Evolutionary conservation across 495 filamentous ascomycete genomes (phyloP).

Genomic region (Penicillium silybi): DNA sequence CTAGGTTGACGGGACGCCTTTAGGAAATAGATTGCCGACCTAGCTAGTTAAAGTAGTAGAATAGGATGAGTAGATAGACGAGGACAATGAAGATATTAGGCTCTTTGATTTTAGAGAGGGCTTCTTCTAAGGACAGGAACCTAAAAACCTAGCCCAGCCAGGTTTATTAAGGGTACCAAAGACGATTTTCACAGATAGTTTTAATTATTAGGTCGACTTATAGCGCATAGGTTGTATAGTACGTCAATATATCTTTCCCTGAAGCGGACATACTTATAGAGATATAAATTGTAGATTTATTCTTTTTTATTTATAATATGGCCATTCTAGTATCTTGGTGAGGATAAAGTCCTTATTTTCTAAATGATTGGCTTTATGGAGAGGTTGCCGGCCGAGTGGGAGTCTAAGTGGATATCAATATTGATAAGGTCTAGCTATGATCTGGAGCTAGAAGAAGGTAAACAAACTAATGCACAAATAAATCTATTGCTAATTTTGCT

Average conservation of each 20-base stretch:
- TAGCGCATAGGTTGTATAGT: slow-evolving; percentile 41
- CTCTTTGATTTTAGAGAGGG: slow-evolving; percentile 37
- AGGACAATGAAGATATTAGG: slow-evolving; percentile 37
- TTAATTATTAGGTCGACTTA: slow-evolving; percentile 40
- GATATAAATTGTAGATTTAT: slow-evolving; percentile 18
- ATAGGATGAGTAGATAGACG: slow-evolving; percentile 32
- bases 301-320: slow-evolving; percentile 16
- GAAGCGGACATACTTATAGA: slow-evolving; percentile 5
- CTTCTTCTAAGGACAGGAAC: slow-evolving; percentile 25
- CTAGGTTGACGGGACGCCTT: slow-evolving; percentile 25
- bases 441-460: slow-evolving; percentile 13
- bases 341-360: slow-evolving; percentile 11
- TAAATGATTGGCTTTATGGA: slow-evolving; percentile 20
- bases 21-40: slow-evolving; percentile 25
- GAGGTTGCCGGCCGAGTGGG: slow-evolving; percentile 15
- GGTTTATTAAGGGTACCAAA: slow-evolving; percentile 31
- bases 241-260: slow-evolving; percentile 7
- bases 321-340: slow-evolving; percentile 21
- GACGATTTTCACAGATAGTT: slow-evolving; percentile 32
- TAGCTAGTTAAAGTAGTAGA: slow-evolving; percentile 31
- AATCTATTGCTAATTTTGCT: slow-evolving; percentile 7
- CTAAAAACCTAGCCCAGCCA: slow-evolving; percentile 32
- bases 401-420: slow-evolving; percentile 17
- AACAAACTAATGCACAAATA: neutral
- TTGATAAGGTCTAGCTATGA: slow-evolving; percentile 1